Base-by-base conservation (phyloP, 2,329 filamentous ascomycete species). In the Zymoseptoria brevis region DNA sequence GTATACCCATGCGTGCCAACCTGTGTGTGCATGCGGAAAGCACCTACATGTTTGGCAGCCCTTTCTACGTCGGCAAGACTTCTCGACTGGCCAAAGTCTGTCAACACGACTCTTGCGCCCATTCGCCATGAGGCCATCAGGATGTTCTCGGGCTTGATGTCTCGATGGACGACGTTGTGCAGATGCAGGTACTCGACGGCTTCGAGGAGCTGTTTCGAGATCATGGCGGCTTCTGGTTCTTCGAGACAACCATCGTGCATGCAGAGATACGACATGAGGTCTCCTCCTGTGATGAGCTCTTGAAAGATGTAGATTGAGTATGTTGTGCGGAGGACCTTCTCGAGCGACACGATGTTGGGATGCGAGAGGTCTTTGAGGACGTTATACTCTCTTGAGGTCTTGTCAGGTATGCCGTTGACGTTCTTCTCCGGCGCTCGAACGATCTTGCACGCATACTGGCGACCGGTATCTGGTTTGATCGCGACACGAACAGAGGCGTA, bases 401-500 rank as follows among this genome's bases (percentile, higher is more conserved):
- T 51, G 8, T 60, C 57, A 16, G 13, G 35, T 45, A 45, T 16
- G 5, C 22, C 22, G 22, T 24, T 24, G 22, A 24, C 61, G 54
- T 8, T 35, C 21, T 19, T 50, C 53, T 16, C 61, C 13, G 35
- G 35, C 35, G 16, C 5, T 35, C 35, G 55, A 55, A 88, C 75
- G 8, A 89, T 72, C 66, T 90, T 90, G 75, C 87, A 90, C 9
- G 86, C 86, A 19, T 89, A 64, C 66, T 90, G 87, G 57, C 77
- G 79, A 45, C 78, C 76, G 0, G 80, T 82, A 6, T 70, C 71
- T 22, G 75, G 69, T 16, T 88, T 78, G 2, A 79, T 69, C 4
- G 80, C 83, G 8, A 86, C 74, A 57, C 81, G 78, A 2, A 87
- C 81, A 50, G 73, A 73, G 8, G 81, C 82, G 66, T 78, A 78